Evolutionary conservation across 192 early-diverging fungal genomes (phyloP), one percentile per base, ranked within the genome.

Genomic region (Cladochytrium replicatum): DNA sequence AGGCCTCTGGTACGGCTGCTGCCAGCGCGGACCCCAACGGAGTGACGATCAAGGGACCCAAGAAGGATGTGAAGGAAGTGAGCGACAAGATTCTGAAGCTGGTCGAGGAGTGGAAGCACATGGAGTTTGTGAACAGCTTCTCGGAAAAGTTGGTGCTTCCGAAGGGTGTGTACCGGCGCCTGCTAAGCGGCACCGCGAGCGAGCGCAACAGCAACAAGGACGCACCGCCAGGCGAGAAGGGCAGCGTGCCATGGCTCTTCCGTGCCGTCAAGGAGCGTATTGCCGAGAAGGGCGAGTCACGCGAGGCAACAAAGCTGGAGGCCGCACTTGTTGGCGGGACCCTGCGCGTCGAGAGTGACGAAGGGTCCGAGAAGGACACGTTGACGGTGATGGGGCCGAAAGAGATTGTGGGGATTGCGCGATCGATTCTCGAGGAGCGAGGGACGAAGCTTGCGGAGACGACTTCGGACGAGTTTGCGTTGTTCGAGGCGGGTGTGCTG

Each of bases 31-130:
- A 66, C 6, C 54, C 66, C 7, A 46, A 84, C 48, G 69, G 77
- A 4, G 72, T 96, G 38, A 69, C 85, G 28, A 74, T 95, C 58
- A 77, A 79, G 47, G 95, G 95, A 24, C 83, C 83, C 6, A 77
- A 69, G 41, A 77, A 75, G 9, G 84, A 86, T 15, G 95, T 88
- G 1, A 77, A 80, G 4, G 80, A 80, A 21, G 81, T 83, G 6
- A 72, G 73, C 21, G 66, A 57, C 9, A 82, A 86, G 60, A 68
- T 99, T 38, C 50, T 63, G 1, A 73, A 78, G 26, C 60, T 85
- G 11, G 75, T 80, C 11, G 77, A 68, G 21, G 84, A 82, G 34
- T 75, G 78, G 49, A 84, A 83, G 43, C 78, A 85, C 54, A 52
- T 77, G 44, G 83, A 85, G 48, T 64, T 72, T 22, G 60, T 78